phyloP scores from a whole-genome alignment of 1,284 basidiomycete species.

The Moniliella sp. region DNA sequence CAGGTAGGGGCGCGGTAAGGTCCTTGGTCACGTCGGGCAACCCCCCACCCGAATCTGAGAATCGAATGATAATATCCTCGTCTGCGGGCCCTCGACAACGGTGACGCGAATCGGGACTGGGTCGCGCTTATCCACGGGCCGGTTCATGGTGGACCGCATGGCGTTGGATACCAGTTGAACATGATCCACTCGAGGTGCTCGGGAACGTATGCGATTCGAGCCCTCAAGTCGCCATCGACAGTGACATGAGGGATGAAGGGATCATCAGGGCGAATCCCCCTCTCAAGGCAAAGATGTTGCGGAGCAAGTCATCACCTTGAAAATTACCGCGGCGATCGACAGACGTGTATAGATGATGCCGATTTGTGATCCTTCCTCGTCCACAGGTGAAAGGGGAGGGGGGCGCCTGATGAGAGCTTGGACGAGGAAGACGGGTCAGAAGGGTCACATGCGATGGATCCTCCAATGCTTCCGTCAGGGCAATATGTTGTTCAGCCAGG shows the following conservation, averaged over 20 bases:
- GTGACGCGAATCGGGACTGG: conserved; percentile 13
- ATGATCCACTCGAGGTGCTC: conserved; percentile 70
- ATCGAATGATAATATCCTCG: conserved; percentile 27
- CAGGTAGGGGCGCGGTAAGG: neutral
- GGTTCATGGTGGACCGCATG: conserved; percentile 18
- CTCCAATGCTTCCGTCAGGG: conserved; percentile 45
- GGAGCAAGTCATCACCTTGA: conserved; percentile 50
- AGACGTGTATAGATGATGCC: conserved; percentile 66
- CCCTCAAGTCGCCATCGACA: conserved; percentile 52
- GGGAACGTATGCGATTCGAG: conserved; percentile 59
- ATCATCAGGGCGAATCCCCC: conserved; percentile 34
- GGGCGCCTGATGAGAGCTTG: conserved; percentile 5
- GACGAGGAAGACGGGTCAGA: no score
- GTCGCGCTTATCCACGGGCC: conserved; percentile 5
- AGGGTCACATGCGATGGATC: conserved; percentile 24
- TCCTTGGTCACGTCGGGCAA: neutral
- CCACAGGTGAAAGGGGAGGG: neutral
- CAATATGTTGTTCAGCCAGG: conserved; percentile 68
- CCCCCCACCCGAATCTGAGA: conserved; percentile 18
- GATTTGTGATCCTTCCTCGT: conserved; percentile 38
- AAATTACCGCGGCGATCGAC: conserved; percentile 39
- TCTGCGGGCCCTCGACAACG: conserved; percentile 22
- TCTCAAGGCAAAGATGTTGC: conserved; percentile 42
- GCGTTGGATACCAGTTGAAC: conserved; percentile 65
- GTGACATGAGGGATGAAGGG: conserved; percentile 44